Conservation (phyloP, 2,329 filamentous ascomycete species). For the Periconia macrospinosa region DNA sequence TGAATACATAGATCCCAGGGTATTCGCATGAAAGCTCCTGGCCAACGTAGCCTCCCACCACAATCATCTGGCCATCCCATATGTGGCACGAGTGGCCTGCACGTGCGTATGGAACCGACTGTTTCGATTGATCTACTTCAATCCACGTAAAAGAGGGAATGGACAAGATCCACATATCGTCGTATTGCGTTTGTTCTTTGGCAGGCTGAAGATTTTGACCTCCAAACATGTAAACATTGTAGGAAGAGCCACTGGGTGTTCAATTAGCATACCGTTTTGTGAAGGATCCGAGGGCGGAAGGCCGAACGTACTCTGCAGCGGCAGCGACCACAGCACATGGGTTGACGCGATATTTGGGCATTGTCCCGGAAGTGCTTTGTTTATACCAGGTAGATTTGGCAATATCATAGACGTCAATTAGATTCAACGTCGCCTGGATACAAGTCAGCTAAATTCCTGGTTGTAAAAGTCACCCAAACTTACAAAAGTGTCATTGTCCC, state of each 20-base stretch:
- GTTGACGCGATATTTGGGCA: constrained; percentile 63
- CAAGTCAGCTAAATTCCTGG: constrained; percentile 10
- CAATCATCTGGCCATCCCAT: constrained; percentile 80
- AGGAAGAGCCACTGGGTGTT: constrained; percentile 61
- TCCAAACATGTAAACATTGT: constrained; percentile 78
- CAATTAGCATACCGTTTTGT: constrained; percentile 3
- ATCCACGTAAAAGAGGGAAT: constrained; percentile 83
- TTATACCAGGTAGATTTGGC: constrained; percentile 71
- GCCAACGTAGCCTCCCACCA: constrained; percentile 71
- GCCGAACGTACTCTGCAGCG: constrained; percentile 59
- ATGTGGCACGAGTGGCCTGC: constrained; percentile 76
- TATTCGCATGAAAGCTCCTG: constrained; percentile 64
- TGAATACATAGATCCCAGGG: constrained; percentile 75
- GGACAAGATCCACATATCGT: constrained; percentile 78
- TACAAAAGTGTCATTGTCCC: constrained; percentile 67
- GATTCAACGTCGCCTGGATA: constrained; percentile 64
- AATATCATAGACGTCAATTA: constrained; percentile 80
- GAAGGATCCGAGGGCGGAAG: not conserved
- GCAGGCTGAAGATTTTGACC: constrained; percentile 72
- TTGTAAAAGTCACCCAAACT: constrained; percentile 19
- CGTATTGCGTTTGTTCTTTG: constrained; percentile 61
- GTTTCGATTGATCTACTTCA: constrained; percentile 57
- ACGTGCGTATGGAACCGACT: constrained; percentile 59
- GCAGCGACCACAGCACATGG: constrained; percentile 74
- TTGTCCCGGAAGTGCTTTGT: constrained; percentile 65